A percentile compares a stretch with the other conserved stretches of the same genome.
These are phyloP conservation scores for Bonia amplexicaulis DNA, from an alignment of 176 grass and related monocot genomes.

Conservation along the genomic window DNA sequence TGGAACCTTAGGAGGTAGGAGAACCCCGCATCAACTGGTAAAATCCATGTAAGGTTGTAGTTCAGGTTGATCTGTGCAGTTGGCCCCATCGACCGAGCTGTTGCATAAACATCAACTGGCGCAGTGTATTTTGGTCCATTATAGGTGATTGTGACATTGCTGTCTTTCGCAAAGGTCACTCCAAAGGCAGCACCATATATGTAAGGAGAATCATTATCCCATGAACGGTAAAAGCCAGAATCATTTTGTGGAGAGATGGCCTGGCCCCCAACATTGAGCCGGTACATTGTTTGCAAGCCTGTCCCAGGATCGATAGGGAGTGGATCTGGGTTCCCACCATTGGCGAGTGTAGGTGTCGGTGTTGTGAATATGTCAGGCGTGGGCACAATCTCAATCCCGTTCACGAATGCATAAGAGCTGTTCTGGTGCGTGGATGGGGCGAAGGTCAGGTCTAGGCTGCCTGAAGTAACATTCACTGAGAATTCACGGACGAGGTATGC, in stretches of 20 bases:
- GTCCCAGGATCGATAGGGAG: background rate
- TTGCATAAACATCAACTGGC: slow-evolving; percentile 42
- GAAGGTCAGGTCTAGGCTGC: slow-evolving; percentile 45
- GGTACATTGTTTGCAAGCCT: slow-evolving; percentile 56
- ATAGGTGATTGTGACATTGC: slow-evolving; percentile 45
- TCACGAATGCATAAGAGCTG: slow-evolving; percentile 59
- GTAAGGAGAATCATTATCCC: slow-evolving; percentile 41
- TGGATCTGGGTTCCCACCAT: background rate
- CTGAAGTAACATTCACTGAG: slow-evolving; percentile 48
- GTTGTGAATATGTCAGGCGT: slow-evolving; percentile 45
- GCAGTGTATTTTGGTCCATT: slow-evolving; percentile 45
- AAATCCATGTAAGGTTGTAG: slow-evolving; percentile 82
- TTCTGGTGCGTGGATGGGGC: slow-evolving; percentile 25
- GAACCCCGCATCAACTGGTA: slow-evolving; percentile 53
- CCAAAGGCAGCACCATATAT: slow-evolving; percentile 28
- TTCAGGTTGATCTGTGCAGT: slow-evolving; percentile 45
- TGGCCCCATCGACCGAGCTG: slow-evolving; percentile 80
- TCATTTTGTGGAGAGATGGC: slow-evolving; percentile 21
- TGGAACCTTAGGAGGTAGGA: slow-evolving; percentile 65
- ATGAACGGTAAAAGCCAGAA: slow-evolving; percentile 46
- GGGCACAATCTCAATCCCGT: slow-evolving; percentile 67
- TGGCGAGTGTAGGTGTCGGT: background rate
- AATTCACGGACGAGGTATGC: slow-evolving; percentile 40
- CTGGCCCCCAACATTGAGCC: slow-evolving; percentile 67
- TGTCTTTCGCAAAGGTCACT: slow-evolving; percentile 39